Conservation (phyloP, 2,329 filamentous ascomycete species). For the Fonsecaea nubica region DNA sequence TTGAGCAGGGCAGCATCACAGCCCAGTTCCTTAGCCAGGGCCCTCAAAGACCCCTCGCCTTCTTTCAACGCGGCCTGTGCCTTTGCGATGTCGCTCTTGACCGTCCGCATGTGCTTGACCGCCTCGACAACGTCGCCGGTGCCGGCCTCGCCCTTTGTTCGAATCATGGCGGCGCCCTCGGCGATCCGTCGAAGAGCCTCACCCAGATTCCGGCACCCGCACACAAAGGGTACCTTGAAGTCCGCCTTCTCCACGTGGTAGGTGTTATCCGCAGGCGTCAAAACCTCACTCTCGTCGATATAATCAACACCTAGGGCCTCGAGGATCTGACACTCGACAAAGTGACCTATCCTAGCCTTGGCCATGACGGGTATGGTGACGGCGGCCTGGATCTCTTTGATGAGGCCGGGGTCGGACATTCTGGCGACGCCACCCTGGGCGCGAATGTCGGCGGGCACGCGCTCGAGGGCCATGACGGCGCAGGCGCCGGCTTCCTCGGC, state of each 20-base stretch:
- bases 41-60: constrained; percentile 74
- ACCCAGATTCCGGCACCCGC: constrained; percentile 91
- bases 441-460: constrained; percentile 95
- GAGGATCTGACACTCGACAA: constrained; percentile 97
- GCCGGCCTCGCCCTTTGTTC: constrained; percentile 97
- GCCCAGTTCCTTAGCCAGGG: constrained; percentile 80
- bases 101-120: constrained; percentile 91
- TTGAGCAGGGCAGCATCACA: constrained; percentile 79
- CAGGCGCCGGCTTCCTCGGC: constrained; percentile 95
- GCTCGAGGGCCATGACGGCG: constrained; percentile 98
- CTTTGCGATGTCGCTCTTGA: constrained; percentile 79
- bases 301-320: constrained; percentile 95
- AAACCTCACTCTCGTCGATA: constrained; percentile 96
- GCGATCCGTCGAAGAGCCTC: constrained; percentile 89
- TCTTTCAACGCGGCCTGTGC: constrained; percentile 64
- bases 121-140: constrained; percentile 97
- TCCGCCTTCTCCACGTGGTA: constrained; percentile 89
- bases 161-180: constrained; percentile 97
- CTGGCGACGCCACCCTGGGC: constrained; percentile 89
- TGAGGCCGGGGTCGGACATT: constrained; percentile 95
- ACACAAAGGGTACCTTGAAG: constrained; percentile 90
- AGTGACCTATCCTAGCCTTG: constrained; percentile 96
- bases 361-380: constrained; percentile 99
- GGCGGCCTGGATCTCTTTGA: constrained; percentile 90
- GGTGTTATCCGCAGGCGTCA: constrained; percentile 88